Evolutionary conservation across 306 rosid species (phyloP), one percentile per base, ranked within the genome.

Genomic region (Erythrophleum fordii): DNA sequence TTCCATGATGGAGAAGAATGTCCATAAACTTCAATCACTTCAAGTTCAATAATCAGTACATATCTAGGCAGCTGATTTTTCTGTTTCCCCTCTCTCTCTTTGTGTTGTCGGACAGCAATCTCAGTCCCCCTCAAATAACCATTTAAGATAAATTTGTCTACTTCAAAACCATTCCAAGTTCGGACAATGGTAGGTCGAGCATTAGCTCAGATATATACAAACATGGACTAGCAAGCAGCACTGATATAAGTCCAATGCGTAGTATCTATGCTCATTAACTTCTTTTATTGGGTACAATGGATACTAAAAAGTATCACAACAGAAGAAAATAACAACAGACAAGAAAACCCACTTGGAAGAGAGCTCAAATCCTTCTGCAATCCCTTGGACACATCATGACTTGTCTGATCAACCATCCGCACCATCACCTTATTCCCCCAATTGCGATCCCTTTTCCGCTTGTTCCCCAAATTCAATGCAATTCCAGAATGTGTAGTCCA

Each of bases 281-380:
- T 76, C 35, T 6, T 44, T 39, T 20, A 1, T 41, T 18, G 55
- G 6, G 55, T 1, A 23, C 29, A 42, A 3, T 44, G 44, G 0
- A 23, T 3, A 44, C 49, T 22, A 69, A 41, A 52, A 68, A 20
- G 52, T 37, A 69, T 71, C 69, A 45, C 25, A 44, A 79, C 66
- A 55, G 55, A 75, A 79, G 56, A 25, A 68, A 68, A 51, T 56
- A 75, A 69, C 4, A 0, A 56, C 29, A 76, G 69, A 84, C 10
- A 25, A 69, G 55, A 12, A 0, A 64, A 83, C 91, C 72, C 72
- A 88, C 89, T 88, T 69, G 91, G 91, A 74, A 88, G 85, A 8
- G 85, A 83, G 79, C 22, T 35, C 76, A 87, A 80, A 85, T 82
- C 87, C 25, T 73, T 85, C 29, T 69, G 81, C 87, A 73, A 75